phyloP scores from a whole-genome alignment of 768 basidiomycete genomes.

The Rhodotorula babjevae region DNA sequence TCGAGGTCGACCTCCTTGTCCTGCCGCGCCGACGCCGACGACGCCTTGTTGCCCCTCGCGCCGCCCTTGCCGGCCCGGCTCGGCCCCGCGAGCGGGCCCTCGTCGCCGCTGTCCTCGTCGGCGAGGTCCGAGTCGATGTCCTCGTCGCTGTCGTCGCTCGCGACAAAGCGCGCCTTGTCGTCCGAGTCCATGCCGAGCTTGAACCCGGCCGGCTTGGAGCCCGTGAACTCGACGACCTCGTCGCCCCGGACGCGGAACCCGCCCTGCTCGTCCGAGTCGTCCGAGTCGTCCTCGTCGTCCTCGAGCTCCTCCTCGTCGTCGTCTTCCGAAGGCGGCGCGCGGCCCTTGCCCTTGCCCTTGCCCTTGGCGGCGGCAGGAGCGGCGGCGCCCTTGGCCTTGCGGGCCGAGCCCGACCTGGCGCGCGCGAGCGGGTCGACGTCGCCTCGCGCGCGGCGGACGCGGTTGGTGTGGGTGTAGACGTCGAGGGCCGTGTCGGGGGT shows the following conservation, averaged over 20 bases:
- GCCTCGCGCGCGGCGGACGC: conserved; percentile 12
- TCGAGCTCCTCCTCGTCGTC: conserved; percentile 50
- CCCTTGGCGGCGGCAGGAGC: conserved; percentile 50
- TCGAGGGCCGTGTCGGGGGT: conserved; percentile 7
- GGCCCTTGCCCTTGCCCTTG: conserved; percentile 24
- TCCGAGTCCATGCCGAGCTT: conserved; percentile 50
- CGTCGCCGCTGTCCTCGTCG: conserved; percentile 56
- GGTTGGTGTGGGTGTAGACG: conserved; percentile 23
- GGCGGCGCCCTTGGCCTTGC: conserved; percentile 18
- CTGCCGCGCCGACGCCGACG: conserved; percentile 15
- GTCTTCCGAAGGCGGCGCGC: conserved; percentile 45
- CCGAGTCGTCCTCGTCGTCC: conserved; percentile 49
- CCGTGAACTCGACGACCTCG: conserved; percentile 37
- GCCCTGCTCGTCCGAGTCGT: conserved; percentile 45
- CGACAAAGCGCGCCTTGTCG: conserved; percentile 44
- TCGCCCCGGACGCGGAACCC: conserved; percentile 43
- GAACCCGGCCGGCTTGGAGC: conserved; percentile 29
- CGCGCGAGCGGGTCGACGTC: conserved; percentile 35
- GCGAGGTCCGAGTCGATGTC: conserved; percentile 80
- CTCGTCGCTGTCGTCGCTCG: conserved; percentile 66
- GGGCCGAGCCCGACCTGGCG: background rate
- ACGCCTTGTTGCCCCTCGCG: conserved; percentile 49
- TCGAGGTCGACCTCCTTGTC: conserved; percentile 41
- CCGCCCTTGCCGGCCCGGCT: background rate
- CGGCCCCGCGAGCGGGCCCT: conserved; percentile 43